Evolutionary conservation across 495 filamentous ascomycete species (phyloP).

Genomic region (Cudoniella acicularis): DNA sequence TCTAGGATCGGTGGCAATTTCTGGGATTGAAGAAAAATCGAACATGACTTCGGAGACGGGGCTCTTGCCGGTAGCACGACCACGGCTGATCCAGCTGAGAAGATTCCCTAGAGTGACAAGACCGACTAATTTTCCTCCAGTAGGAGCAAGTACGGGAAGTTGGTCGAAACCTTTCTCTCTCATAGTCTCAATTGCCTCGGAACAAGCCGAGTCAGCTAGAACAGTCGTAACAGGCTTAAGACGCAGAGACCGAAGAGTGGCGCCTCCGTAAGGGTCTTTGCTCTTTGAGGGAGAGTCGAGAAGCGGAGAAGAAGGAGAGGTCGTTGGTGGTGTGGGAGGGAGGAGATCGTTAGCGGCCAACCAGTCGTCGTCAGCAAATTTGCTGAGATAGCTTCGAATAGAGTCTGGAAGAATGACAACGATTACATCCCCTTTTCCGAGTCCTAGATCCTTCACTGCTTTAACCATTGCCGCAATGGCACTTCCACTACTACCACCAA

Average conservation of each 20-base stretch:
- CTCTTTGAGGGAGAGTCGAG: constrained; percentile 22
- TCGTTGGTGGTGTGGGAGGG: constrained; percentile 50
- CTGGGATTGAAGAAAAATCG: constrained; percentile 77
- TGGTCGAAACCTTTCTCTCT: constrained; percentile 96
- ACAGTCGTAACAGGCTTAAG: constrained; percentile 92
- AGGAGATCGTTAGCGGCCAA: constrained; percentile 91
- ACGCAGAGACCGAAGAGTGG: constrained; percentile 74
- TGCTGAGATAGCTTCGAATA: constrained; percentile 96
- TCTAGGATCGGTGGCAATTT: constrained; percentile 79
- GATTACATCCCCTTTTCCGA: constrained; percentile 74
- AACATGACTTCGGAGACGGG: constrained; percentile 93
- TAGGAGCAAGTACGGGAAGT: constrained; percentile 76
- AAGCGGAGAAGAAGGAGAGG: constrained; percentile 41
- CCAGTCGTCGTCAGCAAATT: constrained; percentile 99
- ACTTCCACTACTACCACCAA: constrained; percentile 91
- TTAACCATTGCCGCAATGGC: constrained; percentile 82
- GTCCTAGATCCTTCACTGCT: constrained; percentile 68
- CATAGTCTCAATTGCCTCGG: constrained; percentile 93
- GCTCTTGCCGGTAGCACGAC: constrained; percentile 66
- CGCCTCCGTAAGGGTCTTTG: constrained; percentile 60
- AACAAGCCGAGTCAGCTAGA: constrained; percentile 59
- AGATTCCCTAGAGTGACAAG: constrained; percentile 92
- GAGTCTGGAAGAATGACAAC: constrained; percentile 93
- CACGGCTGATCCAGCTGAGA: constrained; percentile 81
- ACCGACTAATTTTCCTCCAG: constrained; percentile 71